phyloP scores from a whole-genome alignment of 345 rosid species.

The Heritiera littoralis region DNA sequence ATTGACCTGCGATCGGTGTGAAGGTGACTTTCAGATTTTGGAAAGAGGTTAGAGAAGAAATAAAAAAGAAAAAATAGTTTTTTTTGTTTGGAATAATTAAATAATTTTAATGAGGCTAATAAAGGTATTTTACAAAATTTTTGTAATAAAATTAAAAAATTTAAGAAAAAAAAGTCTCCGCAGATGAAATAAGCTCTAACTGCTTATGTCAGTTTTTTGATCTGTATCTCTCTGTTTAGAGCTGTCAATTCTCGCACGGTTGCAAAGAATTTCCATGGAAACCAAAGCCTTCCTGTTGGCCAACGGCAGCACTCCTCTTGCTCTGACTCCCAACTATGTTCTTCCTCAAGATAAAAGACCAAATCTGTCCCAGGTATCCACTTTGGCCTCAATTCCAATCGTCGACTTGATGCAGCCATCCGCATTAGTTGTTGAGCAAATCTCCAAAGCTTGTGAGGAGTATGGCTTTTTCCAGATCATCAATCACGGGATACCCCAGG shows the following conservation, averaged over 20 bases:
- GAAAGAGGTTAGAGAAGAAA: too few species aligned
- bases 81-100: too few species aligned
- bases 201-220: not conserved
- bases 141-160: too few species aligned
- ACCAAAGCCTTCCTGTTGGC: not conserved
- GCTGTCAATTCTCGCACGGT: not conserved
- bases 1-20: too few species aligned
- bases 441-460: constrained; percentile 27
- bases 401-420: constrained; percentile 17
- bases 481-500: constrained; percentile 13
- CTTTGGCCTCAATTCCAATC: constrained; percentile 24
- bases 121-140: too few species aligned
- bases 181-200: not conserved
- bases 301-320: not conserved
- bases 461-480: constrained; percentile 32
- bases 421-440: constrained; percentile 6
- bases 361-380: constrained; percentile 17
- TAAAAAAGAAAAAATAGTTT: too few species aligned
- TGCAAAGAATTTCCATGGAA: constrained; percentile 13
- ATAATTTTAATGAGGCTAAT: too few species aligned
- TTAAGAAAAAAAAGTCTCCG: too few species aligned
- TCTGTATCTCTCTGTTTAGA: not conserved
- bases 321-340: constrained; percentile 14
- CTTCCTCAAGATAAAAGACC: constrained; percentile 31
- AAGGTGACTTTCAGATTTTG: too few species aligned